Evolutionary conservation across 305 asterid species (phyloP).

Genomic region (Fraxinus dipetala): DNA sequence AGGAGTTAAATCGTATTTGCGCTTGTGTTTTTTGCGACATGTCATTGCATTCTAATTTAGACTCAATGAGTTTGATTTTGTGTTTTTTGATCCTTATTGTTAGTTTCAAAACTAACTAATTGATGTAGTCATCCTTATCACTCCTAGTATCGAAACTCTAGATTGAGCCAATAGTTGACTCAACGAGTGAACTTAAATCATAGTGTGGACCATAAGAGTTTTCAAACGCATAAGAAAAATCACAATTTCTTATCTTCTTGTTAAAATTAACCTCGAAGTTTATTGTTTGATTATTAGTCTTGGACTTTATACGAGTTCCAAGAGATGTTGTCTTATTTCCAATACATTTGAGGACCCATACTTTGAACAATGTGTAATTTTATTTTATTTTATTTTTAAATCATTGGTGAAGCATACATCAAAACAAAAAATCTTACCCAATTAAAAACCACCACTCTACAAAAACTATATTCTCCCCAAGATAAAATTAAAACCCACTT

Average conservation of each 20-base stretch:
- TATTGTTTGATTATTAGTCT: not conserved
- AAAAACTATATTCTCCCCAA: not conserved
- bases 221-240: slow-evolving; percentile 11
- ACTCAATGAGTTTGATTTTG: slow-evolving; percentile 44
- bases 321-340: not conserved
- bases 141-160: slow-evolving; percentile 33
- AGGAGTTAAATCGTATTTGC: slow-evolving; percentile 1
- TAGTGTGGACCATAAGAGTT: slow-evolving; percentile 25
- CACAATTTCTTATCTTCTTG: slow-evolving; percentile 9
- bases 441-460: not conserved
- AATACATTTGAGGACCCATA: not conserved
- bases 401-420: not conserved
- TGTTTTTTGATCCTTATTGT: slow-evolving; percentile 45
- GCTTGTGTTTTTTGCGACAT: slow-evolving; percentile 20
- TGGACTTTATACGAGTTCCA: not conserved
- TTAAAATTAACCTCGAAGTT: not conserved
- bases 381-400: not conserved
- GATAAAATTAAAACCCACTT: not conserved
- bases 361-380: not conserved
- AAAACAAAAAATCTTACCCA: not conserved
- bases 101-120: slow-evolving; percentile 29
- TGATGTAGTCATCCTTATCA: slow-evolving; percentile 42
- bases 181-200: slow-evolving; percentile 49
- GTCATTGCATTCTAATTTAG: slow-evolving; percentile 45
- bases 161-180: slow-evolving; percentile 37